Conservation (phyloP, 2,329 filamentous ascomycete genomes). For the Alternaria longipes region DNA sequence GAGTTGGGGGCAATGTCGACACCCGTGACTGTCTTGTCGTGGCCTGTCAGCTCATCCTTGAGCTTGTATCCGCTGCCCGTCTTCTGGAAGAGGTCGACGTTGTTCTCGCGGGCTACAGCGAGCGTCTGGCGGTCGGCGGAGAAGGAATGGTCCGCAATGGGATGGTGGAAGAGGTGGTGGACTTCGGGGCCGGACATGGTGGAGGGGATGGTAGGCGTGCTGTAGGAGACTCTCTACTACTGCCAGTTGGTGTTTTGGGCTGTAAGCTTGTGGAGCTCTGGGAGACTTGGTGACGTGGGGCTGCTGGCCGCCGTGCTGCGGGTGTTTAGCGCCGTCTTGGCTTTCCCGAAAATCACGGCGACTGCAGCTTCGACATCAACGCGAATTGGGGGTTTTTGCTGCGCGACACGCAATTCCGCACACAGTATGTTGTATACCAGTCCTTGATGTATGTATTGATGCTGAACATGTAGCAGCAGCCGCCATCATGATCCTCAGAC, state of each 20-base stretch:
- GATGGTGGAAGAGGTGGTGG: constrained; percentile 95
- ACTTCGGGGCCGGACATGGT: constrained; percentile 87
- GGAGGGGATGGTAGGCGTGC: constrained; percentile 42
- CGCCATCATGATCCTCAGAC: constrained; percentile 48
- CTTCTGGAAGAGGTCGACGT: constrained; percentile 85
- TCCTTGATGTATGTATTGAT: neutral
- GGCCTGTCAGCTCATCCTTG: constrained; percentile 91
- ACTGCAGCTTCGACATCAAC: constrained; percentile 17
- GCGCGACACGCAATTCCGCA: neutral
- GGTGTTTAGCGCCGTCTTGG: constrained; percentile 36
- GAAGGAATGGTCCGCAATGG: constrained; percentile 98
- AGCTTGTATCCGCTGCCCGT: constrained; percentile 79
- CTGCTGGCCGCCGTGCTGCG: constrained; percentile 10
- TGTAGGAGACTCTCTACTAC: constrained; percentile 99
- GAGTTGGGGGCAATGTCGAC: constrained; percentile 93
- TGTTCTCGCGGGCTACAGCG: constrained; percentile 89
- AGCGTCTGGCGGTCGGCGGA: constrained; percentile 88
- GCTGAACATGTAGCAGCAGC: constrained; percentile 3
- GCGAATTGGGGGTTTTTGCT: constrained; percentile 1
- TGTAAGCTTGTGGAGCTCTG: constrained; percentile 14
- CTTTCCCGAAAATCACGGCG: constrained; percentile 44
- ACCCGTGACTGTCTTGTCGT: constrained; percentile 96
- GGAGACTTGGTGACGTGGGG: constrained; percentile 18
- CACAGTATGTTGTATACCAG: neutral
- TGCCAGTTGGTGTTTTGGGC: constrained; percentile 29